Evolutionary conservation across 257 asterid species (phyloP).

Genomic region (Henckelia pumila): DNA sequence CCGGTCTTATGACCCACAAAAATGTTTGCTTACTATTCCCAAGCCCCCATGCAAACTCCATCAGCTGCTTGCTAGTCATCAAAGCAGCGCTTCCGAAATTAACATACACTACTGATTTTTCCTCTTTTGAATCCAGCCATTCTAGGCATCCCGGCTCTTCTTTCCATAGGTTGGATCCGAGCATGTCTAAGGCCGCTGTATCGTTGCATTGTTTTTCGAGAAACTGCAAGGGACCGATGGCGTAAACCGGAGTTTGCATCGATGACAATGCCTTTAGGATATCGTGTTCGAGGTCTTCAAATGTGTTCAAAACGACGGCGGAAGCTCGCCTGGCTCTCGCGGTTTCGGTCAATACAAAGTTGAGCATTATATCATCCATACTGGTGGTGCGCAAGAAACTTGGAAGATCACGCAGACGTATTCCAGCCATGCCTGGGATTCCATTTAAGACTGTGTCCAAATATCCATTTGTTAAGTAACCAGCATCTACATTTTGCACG

Average conservation of each 20-base stretch:
- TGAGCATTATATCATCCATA: slow-evolving; percentile 34
- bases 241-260: slow-evolving; percentile 36
- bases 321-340: slow-evolving; percentile 30
- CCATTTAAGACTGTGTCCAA: slow-evolving; percentile 39
- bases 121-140: slow-evolving; percentile 50
- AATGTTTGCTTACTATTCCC: slow-evolving; percentile 39
- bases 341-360: slow-evolving; percentile 24
- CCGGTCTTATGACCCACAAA: slow-evolving; percentile 56
- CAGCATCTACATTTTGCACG: slow-evolving; percentile 29
- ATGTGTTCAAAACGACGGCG: slow-evolving; percentile 47
- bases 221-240: slow-evolving; percentile 51
- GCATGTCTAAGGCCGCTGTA: not conserved
- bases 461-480: slow-evolving; percentile 43
- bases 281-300: slow-evolving; percentile 42
- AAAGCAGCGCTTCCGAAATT: slow-evolving; percentile 48
- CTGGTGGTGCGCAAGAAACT: slow-evolving; percentile 37
- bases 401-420: slow-evolving; percentile 48
- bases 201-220: slow-evolving; percentile 26
- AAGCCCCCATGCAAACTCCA: slow-evolving; percentile 61
- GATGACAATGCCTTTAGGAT: slow-evolving; percentile 32
- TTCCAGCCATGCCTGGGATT: slow-evolving; percentile 37
- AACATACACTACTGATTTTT: slow-evolving; percentile 44
- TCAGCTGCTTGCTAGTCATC: slow-evolving; percentile 39
- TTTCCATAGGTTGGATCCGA: slow-evolving; percentile 53
- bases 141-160: slow-evolving; percentile 39